A percentile compares a stretch with the other conserved stretches of the same genome.
Evolutionary conservation across 352 stramenopile species (phyloP).

Genomic region (Phytophthora parvispora): DNA sequence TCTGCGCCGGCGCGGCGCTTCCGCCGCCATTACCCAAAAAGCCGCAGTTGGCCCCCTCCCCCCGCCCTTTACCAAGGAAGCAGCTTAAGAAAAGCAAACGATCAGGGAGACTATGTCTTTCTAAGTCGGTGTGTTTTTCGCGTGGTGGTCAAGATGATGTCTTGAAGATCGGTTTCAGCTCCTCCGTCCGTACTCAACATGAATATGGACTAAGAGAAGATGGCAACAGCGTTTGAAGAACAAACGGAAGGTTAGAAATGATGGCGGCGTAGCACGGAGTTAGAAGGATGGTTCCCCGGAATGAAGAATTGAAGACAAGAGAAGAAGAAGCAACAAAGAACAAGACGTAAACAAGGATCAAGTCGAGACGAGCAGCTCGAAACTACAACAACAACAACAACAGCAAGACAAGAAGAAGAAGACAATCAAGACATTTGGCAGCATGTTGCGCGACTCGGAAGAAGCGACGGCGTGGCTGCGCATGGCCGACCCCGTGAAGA

Average conservation of each 20-base stretch:
- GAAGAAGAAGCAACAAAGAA: slow-evolving; percentile 63
- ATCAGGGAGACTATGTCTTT: slow-evolving; percentile 91
- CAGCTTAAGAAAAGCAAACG: slow-evolving; percentile 80
- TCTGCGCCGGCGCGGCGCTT: not conserved
- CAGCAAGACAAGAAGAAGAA: slow-evolving; percentile 35
- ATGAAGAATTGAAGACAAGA: slow-evolving; percentile 85
- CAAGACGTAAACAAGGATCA: slow-evolving; percentile 42
- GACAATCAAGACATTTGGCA: slow-evolving; percentile 29
- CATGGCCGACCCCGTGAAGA: slow-evolving; percentile 48
- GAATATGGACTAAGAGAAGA: slow-evolving; percentile 62
- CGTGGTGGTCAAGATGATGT: slow-evolving; percentile 84
- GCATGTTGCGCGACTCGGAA: slow-evolving; percentile 76
- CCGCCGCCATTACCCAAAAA: slow-evolving; percentile 67
- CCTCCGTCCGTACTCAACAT: slow-evolving; percentile 75
- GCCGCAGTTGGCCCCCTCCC: slow-evolving; percentile 77
- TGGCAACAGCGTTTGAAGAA: slow-evolving; percentile 66
- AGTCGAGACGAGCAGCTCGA: slow-evolving; percentile 59
- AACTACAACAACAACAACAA: slow-evolving; percentile 43
- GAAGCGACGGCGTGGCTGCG: slow-evolving; percentile 69
- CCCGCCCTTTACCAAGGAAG: slow-evolving; percentile 61
- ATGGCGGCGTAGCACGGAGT: slow-evolving; percentile 79
- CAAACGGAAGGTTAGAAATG: slow-evolving; percentile 81
- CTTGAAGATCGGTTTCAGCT: slow-evolving; percentile 71
- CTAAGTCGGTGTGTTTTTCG: slow-evolving; percentile 87
- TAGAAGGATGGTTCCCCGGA: slow-evolving; percentile 87